Evolutionary conservation across 169 alveolate genomes (phyloP).

Genomic region (Cryptosporidium sp.): DNA sequence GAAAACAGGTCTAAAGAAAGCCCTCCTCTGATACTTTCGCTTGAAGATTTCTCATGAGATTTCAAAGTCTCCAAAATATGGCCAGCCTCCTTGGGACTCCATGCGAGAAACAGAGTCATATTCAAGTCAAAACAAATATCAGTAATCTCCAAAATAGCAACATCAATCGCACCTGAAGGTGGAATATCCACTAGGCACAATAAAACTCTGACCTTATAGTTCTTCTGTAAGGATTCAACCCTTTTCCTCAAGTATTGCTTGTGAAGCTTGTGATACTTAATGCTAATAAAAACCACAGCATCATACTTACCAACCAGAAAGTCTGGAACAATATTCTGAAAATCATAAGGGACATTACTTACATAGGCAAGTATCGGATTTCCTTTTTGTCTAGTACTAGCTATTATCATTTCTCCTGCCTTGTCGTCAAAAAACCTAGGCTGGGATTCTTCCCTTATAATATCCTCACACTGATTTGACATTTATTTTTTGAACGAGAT

Average conservation of each 20-base stretch:
- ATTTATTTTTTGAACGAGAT: background rate
- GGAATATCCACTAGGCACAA: constrained; percentile 76
- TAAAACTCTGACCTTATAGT: constrained; percentile 53
- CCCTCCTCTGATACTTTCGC: constrained; percentile 65
- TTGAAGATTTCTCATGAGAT: constrained; percentile 70
- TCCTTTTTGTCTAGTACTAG: constrained; percentile 76
- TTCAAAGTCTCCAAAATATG: constrained; percentile 75
- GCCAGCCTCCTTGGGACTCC: constrained; percentile 77
- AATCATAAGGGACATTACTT: constrained; percentile 63
- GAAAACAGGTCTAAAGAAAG: constrained; percentile 56
- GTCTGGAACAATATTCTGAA: constrained; percentile 76
- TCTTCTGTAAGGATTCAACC: constrained; percentile 62
- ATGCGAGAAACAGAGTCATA: constrained; percentile 63
- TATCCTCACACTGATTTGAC: background rate
- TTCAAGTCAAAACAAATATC: constrained; percentile 46
- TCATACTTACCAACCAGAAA: constrained; percentile 77
- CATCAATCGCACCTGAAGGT: constrained; percentile 45
- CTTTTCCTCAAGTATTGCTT: constrained; percentile 76
- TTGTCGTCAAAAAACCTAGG: constrained; percentile 25
- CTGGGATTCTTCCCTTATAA: background rate
- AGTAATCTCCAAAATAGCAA: constrained; percentile 41
- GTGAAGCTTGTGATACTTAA: constrained; percentile 77
- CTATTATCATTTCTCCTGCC: constrained; percentile 69
- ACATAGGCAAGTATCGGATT: constrained; percentile 66
- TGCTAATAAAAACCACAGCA: constrained; percentile 76